Base-by-base conservation (phyloP, 192 early-diverging fungal species). In the Podila verticillata region DNA sequence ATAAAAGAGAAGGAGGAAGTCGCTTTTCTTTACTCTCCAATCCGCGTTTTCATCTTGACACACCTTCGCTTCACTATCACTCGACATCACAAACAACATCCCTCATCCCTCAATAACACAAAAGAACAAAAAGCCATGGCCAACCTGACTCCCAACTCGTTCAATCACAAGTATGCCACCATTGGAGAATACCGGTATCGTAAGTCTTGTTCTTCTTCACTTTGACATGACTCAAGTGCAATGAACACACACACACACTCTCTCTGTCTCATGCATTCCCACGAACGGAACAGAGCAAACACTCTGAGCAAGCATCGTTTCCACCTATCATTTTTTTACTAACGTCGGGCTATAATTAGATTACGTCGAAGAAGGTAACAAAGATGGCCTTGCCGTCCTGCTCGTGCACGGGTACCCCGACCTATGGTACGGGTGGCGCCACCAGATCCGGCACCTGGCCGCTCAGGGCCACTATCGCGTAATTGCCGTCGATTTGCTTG, bases 401-500 rank as follows among this genome's bases (percentile, higher is more conserved):
- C 68, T 75, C 20, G 56, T 70, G 48, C 73, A 82, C 26, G 73
- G 73, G 7, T 82, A 72, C 29, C 73, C 73, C 0, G 81, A 82
- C 36, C 65, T 75, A 9, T 75, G 81, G 81, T 82, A 75, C 32
- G 73, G 73, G 3, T 82, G 81, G 73, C 63, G 69, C 13, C 69
- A 72, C 44, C 73, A 82, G 32, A 89, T 90, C 36, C 63, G 73
- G 12, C 85, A 80, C 51, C 75, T 90, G 26, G 82, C 66, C 22
- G n/a, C 63, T 5, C 70, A 80, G 48, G 87, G 84, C 8, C 57
- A 26, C 20, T 89, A 85, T 65, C 72, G 89, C 12, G 89, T 89
- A 1, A 86, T 90, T 64, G 87, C 65, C 29, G 80, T 83, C 24
- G 83, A 85, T 22, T 48, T 84, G 29, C 84, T 84, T 2, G 89